Evolutionary conservation across 2,329 filamentous ascomycete species (phyloP), one percentile per base, ranked within the genome.

Genomic region (Aotearoamyces nothofagi): DNA sequence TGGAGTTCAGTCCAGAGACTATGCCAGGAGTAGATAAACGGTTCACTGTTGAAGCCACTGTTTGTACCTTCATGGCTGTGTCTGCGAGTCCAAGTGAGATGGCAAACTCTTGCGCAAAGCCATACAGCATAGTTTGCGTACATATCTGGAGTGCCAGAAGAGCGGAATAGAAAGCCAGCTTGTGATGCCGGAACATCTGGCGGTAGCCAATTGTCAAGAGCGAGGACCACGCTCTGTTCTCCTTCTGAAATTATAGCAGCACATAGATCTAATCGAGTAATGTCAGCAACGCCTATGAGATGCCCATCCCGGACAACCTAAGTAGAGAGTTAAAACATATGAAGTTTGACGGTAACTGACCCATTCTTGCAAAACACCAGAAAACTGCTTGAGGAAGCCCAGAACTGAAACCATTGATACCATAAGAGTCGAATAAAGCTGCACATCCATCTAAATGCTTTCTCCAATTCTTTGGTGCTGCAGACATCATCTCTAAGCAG

Each of bases 121-220:
- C 65, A 73, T 3, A 73, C 66, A 5, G 66, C 57, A 37, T 66
- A 66, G 38, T 72, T 72, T 17, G 68, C 68, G 35, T 69, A 60
- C 56, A 64, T 67, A 37, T 73, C 68, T 4, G 60, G 53, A 22
- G 40, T 22, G n/a, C n/a, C n/a, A n/a, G n/a, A n/a, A n/a, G n/a
- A n/a, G n/a, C n/a, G n/a, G n/a, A n/a, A n/a, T 46, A 41, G 17
- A 49, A 48, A 4, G 42, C 31, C 25, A 31, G 24, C 8, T 45
- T 31, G 27, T 11, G 29, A 16, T 9, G 12, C 22, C n/a, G n/a
- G n/a, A n/a, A n/a, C n/a, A n/a, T n/a, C n/a, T n/a, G n/a, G n/a
- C n/a, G n/a, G n/a, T n/a, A 60, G 50, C 64, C 64, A 69, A 34
- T 57, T 58, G 15, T 55, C 50, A 3, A 66, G 52, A 3, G 56